Evolutionary conservation across 139 green algal genomes (phyloP).

Genomic region (Desmodesmus armatus): DNA sequence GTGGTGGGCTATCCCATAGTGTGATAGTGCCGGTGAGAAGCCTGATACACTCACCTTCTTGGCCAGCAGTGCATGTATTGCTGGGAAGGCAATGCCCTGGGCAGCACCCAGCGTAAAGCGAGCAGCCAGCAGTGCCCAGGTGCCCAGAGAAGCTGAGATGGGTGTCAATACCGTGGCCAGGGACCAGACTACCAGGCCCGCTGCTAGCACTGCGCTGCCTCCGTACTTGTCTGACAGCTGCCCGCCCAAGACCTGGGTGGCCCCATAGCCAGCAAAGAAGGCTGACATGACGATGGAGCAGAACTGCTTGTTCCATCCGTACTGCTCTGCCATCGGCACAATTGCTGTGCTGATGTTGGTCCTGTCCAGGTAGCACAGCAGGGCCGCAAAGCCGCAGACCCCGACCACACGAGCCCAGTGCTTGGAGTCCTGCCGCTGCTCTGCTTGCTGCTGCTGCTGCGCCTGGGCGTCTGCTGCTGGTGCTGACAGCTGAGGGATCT

Average conservation of each 20-base stretch:
- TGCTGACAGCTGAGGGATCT: neutral
- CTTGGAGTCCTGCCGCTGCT: neutral
- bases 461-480: neutral
- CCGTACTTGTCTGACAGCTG: conserved; percentile 73
- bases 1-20: too few relatives aligned
- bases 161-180: conserved; percentile 72
- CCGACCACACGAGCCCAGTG: conserved; percentile 27
- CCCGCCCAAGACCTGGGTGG: conserved; percentile 72
- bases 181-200: conserved; percentile 71
- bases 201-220: conserved; percentile 72
- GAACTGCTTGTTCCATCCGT: conserved; percentile 69
- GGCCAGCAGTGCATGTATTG: conserved; percentile 80
- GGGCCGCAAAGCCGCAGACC: conserved; percentile 12
- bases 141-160: conserved; percentile 56
- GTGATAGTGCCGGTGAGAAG: too few relatives aligned
- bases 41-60: neutral
- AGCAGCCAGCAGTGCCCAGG: conserved; percentile 59
- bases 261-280: conserved; percentile 82
- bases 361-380: conserved; percentile 64
- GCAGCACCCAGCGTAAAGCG: conserved; percentile 73
- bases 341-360: conserved; percentile 83
- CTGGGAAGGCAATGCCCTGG: conserved; percentile 80
- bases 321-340: conserved; percentile 81
- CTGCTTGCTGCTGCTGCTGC: neutral
- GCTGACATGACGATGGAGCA: conserved; percentile 78